Base-by-base conservation (phyloP, 495 filamentous ascomycete species). In the Lophium mytilinum region DNA sequence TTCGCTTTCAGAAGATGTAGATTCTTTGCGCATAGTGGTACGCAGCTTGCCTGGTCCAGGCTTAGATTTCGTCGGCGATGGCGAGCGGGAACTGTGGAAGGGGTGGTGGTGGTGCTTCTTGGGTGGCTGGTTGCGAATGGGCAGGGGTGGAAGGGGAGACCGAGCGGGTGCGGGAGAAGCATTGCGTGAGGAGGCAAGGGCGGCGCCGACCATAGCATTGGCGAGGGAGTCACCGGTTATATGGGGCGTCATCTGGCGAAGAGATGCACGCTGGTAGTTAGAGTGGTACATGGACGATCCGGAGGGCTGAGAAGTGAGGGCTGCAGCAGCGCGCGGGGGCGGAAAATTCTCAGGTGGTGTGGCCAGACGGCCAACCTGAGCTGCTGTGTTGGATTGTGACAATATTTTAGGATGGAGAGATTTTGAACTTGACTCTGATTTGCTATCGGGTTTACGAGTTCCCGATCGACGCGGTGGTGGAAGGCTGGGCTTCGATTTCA, bases 131-230 rank as follows among this genome's bases (percentile, higher is more conserved):
- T 14, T 61, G 64, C 39, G 61, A 65, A 42, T 57, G 56, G 50
- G 64, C 47, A 41, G 71, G 4, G 70, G 72, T 17, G 71, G 78
- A 1, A 72, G 69, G 14, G 45, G 12, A 9, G 41, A 45, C 1
- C 41, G 41, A 3, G 72, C 43, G 37, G 69, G 67, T 62, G 68
- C 71, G 36, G 72, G 66, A 19, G 86, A 84, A 11, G 71, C 67
- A 30, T 79, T 79, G 4, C 83, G 80, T 3, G 86, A 80, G 6
- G 90, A 86, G 40, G 90, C 92, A 4, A 98, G 75, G 53, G 86
- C 88, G 48, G 89, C 88, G 19, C 90, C 93, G 40, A 93, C 78
- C 60, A 95, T 90, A 50, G 93, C 89, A 70, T 90, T 83, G 18
- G 82, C 82, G 7, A 82, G 73, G 11, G 73, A 73, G 60, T 79